Conservation (phyloP, 257 asterid genomes). For the Rhazya stricta region DNA sequence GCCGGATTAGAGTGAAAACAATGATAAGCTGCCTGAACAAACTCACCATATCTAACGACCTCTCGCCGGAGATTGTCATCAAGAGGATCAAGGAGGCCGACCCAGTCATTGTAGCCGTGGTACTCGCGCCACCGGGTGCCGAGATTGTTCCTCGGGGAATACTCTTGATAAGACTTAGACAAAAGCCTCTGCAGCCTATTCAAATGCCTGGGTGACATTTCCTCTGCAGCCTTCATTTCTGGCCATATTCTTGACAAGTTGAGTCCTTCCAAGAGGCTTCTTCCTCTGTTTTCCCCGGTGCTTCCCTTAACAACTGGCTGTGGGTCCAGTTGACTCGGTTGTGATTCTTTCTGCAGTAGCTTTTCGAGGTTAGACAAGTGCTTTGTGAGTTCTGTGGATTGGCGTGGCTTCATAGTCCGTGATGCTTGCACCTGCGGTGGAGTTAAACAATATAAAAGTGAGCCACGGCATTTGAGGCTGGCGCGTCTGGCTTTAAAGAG, state of each 20-base stretch:
- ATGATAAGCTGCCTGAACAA: slow-evolving; percentile 89
- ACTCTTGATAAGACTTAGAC: slow-evolving; percentile 51
- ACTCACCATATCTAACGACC: slow-evolving; percentile 77
- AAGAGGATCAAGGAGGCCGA: slow-evolving; percentile 79
- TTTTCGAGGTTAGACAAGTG: slow-evolving; percentile 63
- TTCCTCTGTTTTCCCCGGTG: slow-evolving; percentile 22
- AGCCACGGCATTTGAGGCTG: slow-evolving; percentile 8
- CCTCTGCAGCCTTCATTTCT: slow-evolving; percentile 79
- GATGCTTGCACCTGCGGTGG: slow-evolving; percentile 21
- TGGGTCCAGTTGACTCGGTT: too few species aligned
- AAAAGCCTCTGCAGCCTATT: slow-evolving; percentile 60
- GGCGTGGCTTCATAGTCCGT: slow-evolving; percentile 8
- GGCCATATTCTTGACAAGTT: slow-evolving; percentile 61
- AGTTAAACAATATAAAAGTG: slow-evolving; percentile 36
- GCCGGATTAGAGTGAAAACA: slow-evolving; percentile 66
- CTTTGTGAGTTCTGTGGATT: slow-evolving; percentile 37
- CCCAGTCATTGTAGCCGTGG: slow-evolving; percentile 79
- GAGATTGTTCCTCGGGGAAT: slow-evolving; percentile 68
- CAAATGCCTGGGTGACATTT: slow-evolving; percentile 76
- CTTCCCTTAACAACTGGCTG: slow-evolving; percentile 21
- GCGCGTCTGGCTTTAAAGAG: slow-evolving; percentile 10
- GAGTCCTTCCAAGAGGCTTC: slow-evolving; percentile 43
- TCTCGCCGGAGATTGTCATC: slow-evolving; percentile 96
- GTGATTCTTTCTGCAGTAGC: slow-evolving; percentile 38
- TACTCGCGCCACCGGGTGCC: slow-evolving; percentile 75